Percentiles rank a stretch among this genome's conserved stretches.
These are phyloP conservation scores for Corymbia citriodora DNA, from an alignment of 441 rosid species.

Conservation along the genomic window DNA sequence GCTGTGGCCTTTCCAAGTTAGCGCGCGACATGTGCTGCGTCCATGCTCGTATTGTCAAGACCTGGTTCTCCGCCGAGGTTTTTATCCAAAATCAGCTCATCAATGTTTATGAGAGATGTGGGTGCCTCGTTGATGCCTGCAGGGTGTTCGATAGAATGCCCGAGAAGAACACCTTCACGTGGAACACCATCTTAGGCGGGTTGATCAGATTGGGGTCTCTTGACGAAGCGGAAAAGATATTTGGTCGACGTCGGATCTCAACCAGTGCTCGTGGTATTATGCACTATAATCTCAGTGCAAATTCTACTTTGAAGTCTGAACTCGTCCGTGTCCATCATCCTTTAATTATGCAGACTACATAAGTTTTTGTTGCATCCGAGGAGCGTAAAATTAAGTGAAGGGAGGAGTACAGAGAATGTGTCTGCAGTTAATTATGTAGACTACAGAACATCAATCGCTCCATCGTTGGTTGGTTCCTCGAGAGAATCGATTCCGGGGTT, in stretches of 20 bases:
- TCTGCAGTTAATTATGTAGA: too few species aligned
- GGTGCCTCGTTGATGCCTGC: slow-evolving; percentile 36
- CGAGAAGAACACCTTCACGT: slow-evolving; percentile 42
- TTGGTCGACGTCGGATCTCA: slow-evolving; percentile 49
- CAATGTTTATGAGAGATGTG: slow-evolving; percentile 51
- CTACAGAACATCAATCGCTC: too few species aligned
- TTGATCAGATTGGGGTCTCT: slow-evolving; percentile 39
- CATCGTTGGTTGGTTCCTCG: too few species aligned
- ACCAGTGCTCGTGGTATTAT: slow-evolving; percentile 59
- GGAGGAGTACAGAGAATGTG: slow-evolving; percentile 25
- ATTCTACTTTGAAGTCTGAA: background rate
- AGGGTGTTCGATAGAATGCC: slow-evolving; percentile 61
- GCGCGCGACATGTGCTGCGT: slow-evolving; percentile 26
- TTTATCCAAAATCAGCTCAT: slow-evolving; percentile 62
- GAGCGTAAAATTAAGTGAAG: slow-evolving; percentile 46
- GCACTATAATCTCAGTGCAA: background rate
- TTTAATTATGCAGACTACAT: slow-evolving; percentile 45
- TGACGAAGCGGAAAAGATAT: slow-evolving; percentile 42
- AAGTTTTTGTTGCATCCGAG: slow-evolving; percentile 86
- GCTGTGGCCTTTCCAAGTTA: slow-evolving; percentile 37
- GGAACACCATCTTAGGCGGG: slow-evolving; percentile 49
- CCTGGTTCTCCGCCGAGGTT: slow-evolving; percentile 34
- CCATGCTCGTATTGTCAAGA: slow-evolving; percentile 50
- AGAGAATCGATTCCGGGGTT: too few species aligned
- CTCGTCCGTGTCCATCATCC: background rate